These are phyloP conservation scores for Trichoderma cornu-damae DNA, from an alignment of 2,329 filamentous ascomycete species.

Conservation along the genomic window DNA sequence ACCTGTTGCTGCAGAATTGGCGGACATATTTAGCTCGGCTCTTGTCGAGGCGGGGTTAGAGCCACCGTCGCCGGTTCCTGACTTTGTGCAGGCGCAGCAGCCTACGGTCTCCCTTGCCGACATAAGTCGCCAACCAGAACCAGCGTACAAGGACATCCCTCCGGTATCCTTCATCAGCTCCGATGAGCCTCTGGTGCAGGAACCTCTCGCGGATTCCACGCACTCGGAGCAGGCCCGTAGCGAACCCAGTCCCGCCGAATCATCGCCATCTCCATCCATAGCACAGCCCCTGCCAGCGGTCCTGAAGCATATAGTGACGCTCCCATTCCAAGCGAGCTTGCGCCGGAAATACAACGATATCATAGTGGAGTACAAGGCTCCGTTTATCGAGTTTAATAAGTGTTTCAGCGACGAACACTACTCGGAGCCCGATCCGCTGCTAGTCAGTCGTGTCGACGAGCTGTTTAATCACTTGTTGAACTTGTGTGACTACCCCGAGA, in stretches of 20 bases:
- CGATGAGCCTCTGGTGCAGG: constrained; percentile 21
- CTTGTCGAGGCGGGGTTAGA: not conserved
- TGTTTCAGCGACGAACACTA: constrained; percentile 39
- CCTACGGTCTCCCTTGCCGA: constrained; percentile 38
- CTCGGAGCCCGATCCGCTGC: constrained; percentile 34
- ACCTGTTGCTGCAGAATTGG: not conserved
- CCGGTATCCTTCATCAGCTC: constrained; percentile 24
- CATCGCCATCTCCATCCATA: constrained; percentile 22
- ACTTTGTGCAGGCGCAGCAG: constrained; percentile 19
- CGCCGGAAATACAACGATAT: constrained; percentile 49
- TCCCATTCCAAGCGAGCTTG: constrained; percentile 51
- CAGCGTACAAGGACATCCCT: constrained; percentile 22
- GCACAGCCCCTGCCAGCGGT: constrained; percentile 10
- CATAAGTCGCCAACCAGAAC: constrained; percentile 31
- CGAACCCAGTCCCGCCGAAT: constrained; percentile 24
- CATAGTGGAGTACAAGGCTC: constrained; percentile 40
- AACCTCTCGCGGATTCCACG: constrained; percentile 23
- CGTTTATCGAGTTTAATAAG: constrained; percentile 43
- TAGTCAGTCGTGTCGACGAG: constrained; percentile 45
- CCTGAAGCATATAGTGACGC: constrained; percentile 47
- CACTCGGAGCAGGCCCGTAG: constrained; percentile 26
- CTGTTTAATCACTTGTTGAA: constrained; percentile 49
- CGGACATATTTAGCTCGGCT: not conserved
- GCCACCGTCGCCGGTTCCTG: not conserved
- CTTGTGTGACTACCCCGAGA: constrained; percentile 54